Evolutionary conservation across 1,284 basidiomycete genomes (phyloP).

Genomic region (Boletus semigastroideus): DNA sequence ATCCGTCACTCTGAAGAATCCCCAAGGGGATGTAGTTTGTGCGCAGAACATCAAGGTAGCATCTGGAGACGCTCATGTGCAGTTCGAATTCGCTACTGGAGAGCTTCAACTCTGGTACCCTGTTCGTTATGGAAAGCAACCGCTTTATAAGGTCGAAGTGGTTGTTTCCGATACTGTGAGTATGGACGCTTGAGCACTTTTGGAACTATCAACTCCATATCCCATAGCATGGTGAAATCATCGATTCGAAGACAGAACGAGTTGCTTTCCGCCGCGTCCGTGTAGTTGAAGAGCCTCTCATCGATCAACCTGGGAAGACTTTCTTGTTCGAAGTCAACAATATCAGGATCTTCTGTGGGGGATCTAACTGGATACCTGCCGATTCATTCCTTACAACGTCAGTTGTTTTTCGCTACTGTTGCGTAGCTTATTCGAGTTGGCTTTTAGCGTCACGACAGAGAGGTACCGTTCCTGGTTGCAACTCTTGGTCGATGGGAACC

Average conservation of each 20-base stretch:
- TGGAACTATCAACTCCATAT: background rate
- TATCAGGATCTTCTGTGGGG: slow-evolving; percentile 84
- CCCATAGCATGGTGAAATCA: slow-evolving; percentile 44
- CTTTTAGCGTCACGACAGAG: slow-evolving; percentile 47
- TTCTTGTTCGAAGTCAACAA: slow-evolving; percentile 92
- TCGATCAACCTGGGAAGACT: slow-evolving; percentile 70
- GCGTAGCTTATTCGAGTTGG: background rate
- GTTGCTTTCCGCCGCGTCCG: slow-evolving; percentile 76
- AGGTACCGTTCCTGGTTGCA: slow-evolving; percentile 72
- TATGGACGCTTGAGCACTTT: background rate
- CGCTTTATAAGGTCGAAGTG: slow-evolving; percentile 67
- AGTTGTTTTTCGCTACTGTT: slow-evolving; percentile 20
- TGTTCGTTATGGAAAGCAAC: slow-evolving; percentile 77
- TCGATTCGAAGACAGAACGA: slow-evolving; percentile 55
- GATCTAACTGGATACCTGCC: slow-evolving; percentile 92
- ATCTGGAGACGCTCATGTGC: slow-evolving; percentile 39
- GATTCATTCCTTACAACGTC: slow-evolving; percentile 85
- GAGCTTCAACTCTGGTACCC: slow-evolving; percentile 81
- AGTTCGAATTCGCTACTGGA: slow-evolving; percentile 54
- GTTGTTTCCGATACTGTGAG: slow-evolving; percentile 51
- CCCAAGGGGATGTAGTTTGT: slow-evolving; percentile 45
- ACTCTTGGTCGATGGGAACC: slow-evolving; percentile 75
- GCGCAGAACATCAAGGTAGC: slow-evolving; percentile 40
- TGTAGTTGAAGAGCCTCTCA: slow-evolving; percentile 73
- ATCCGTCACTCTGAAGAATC: slow-evolving; percentile 48